phyloP scores from a whole-genome alignment of 345 rosid genomes.

The Eutrema japonicum region DNA sequence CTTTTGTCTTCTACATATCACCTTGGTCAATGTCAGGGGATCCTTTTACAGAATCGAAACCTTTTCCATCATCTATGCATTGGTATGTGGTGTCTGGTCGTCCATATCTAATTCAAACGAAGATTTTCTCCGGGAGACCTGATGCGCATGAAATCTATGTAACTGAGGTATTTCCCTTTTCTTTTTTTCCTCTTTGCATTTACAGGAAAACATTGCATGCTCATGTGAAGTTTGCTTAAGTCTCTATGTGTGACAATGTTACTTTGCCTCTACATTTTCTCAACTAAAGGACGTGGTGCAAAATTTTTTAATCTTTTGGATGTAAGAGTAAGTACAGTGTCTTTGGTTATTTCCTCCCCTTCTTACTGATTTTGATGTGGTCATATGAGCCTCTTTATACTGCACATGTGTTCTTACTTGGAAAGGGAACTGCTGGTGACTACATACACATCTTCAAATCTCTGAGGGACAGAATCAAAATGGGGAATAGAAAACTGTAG shows the following conservation, averaged over 20 bases:
- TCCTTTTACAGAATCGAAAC: conserved; percentile 52
- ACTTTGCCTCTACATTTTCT: conserved; percentile 6
- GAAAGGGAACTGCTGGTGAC: conserved; percentile 2
- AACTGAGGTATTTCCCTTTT: conserved; percentile 66
- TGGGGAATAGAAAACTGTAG: not conserved
- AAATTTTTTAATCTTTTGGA: conserved; percentile 13
- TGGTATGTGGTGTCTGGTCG: conserved; percentile 84
- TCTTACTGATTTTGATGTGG: not conserved
- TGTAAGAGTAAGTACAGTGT: conserved; percentile 23
- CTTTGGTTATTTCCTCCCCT: conserved; percentile 1
- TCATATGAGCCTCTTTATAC: conserved; percentile 26
- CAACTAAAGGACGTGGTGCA: conserved; percentile 2
- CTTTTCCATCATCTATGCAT: conserved; percentile 60
- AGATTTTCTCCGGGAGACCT: conserved; percentile 71
- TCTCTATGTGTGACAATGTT: conserved; percentile 4
- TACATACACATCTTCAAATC: conserved; percentile 12
- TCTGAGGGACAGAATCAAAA: conserved; percentile 9
- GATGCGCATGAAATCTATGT: conserved; percentile 73
- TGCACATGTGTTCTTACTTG: not conserved
- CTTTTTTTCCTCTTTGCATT: not conserved
- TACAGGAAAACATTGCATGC: conserved; percentile 8
- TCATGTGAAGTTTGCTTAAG: conserved; percentile 21
- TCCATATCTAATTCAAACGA: conserved; percentile 69
- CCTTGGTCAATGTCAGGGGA: conserved; percentile 68
- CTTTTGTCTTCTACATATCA: conserved; percentile 56